Evolutionary conservation across 805 yeast species (phyloP).

Genomic region (Candida awuae): DNA sequence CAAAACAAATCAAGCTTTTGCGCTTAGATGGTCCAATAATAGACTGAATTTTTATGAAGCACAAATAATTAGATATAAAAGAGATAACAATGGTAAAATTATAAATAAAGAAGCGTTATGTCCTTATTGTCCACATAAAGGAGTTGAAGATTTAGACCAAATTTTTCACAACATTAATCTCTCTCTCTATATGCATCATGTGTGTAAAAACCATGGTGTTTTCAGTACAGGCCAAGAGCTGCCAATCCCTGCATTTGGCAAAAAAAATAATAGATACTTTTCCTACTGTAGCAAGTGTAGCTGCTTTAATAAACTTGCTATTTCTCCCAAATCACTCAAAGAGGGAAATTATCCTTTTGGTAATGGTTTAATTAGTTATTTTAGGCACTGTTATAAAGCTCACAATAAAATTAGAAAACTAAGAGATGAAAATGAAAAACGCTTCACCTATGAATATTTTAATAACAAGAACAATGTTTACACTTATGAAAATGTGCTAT

Average conservation of each 20-base stretch:
- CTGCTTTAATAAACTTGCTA: not conserved
- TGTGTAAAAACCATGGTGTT: slow-evolving; percentile 29
- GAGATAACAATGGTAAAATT: slow-evolving; percentile 10
- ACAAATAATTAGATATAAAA: slow-evolving; percentile 16
- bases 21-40: slow-evolving; percentile 1
- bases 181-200: slow-evolving; percentile 28
- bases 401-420: not conserved
- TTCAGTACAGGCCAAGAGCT: slow-evolving; percentile 26
- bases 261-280: not conserved
- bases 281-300: slow-evolving; percentile 5
- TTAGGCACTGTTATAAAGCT: not conserved
- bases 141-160: slow-evolving; percentile 1
- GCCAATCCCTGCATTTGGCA: slow-evolving; percentile 20
- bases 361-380: not conserved
- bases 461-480: too few species aligned
- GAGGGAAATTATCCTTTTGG: not conserved
- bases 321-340: not conserved
- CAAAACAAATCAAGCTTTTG: not conserved
- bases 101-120: slow-evolving; percentile 24
- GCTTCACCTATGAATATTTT: not conserved
- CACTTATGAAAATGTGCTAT: too few species aligned
- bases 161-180: slow-evolving; percentile 22
- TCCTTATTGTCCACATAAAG: slow-evolving; percentile 23
- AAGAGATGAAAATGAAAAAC: not conserved
- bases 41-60: slow-evolving; percentile 9